Evolutionary conservation across 1,284 basidiomycete genomes (phyloP), one percentile per base, ranked within the genome.

Genomic region (Vanrija sp.): DNA sequence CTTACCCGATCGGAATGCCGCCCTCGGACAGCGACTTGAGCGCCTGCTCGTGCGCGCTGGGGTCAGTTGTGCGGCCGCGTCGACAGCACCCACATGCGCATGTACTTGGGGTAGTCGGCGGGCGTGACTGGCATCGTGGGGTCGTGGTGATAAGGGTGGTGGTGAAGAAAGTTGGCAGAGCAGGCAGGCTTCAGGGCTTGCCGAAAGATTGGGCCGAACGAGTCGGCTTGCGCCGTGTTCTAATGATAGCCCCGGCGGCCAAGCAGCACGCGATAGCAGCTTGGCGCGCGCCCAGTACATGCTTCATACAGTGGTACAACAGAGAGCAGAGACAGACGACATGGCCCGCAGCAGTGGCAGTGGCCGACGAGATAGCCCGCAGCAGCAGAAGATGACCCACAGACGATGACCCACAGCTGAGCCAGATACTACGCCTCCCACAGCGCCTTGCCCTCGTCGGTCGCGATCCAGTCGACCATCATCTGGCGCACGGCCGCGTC

Each of bases 1-100:
- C 62, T 50, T 34, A 65, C 65, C 68, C 69, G 54, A 71, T 71
- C 3, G 69, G 69, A n/a, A 71, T 65, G n/a, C 69, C 69, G 21
- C 69, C 69, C 44, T 66, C 65, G 1, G 43, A 28, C 8, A 62
- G 54, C 14, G 55, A 57, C 54, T 68, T 67, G 34, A 56, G 53
- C 10, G 68, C 68, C 54, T 68, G 64, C 23, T 61, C 61, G 38
- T 67, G 52, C 6, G 69, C 69, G 16, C 65, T 68, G 49, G 16
- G 5, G 53, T 52, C 26, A 51, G 44, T 29, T 21, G 8, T 14
- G 6, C n/a, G 21, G 21, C 19, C 19, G 9, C 16, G 10, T 10
- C 19, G 10, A 12, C 16, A 10, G 10, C 12, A 57, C 64, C 47
- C 25, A 67, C 66, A 64, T 48, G 46, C 55, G 51, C 66, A 68